A percentile compares a stretch with the other conserved stretches of the same genome.
These are phyloP conservation scores for Penicillium manginii DNA, from an alignment of 495 filamentous ascomycete species.

Conservation along the genomic window DNA sequence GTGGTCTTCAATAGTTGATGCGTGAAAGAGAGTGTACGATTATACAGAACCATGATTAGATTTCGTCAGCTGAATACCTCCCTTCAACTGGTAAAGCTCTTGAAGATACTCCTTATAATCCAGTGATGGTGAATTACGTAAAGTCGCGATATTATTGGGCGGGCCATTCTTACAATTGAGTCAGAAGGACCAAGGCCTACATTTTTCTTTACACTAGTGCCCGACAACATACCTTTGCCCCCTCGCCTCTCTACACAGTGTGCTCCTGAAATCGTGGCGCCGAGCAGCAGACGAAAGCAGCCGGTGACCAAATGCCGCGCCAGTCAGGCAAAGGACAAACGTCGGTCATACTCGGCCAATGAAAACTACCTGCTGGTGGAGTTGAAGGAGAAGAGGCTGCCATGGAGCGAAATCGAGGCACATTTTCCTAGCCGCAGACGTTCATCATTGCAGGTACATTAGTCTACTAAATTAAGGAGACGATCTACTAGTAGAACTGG, in stretches of 20 bases:
- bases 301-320: not conserved
- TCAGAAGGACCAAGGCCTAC: conserved; percentile 7
- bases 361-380: conserved; percentile 17
- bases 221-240: conserved; percentile 3
- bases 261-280: not conserved
- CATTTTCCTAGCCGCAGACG: conserved; percentile 16
- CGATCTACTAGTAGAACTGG: not conserved
- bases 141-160: conserved; percentile 1
- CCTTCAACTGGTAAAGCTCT: too few relatives aligned
- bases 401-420: conserved; percentile 15
- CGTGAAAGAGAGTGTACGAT: too few relatives aligned
- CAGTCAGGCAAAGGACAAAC: conserved; percentile 6
- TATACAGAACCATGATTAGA: too few relatives aligned
- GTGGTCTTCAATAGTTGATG: not conserved
- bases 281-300: not conserved
- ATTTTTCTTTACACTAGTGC: conserved; percentile 8
- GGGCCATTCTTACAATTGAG: conserved; percentile 9
- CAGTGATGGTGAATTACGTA: too few relatives aligned
- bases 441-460: conserved; percentile 18
- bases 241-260: not conserved
- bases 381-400: conserved; percentile 20
- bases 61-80: too few relatives aligned
- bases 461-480: conserved; percentile 15
- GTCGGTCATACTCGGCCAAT: conserved; percentile 12
- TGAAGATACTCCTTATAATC: too few relatives aligned